These are phyloP conservation scores for Cudoniella acicularis DNA, from an alignment of 495 filamentous ascomycete species.

Conservation along the genomic window DNA sequence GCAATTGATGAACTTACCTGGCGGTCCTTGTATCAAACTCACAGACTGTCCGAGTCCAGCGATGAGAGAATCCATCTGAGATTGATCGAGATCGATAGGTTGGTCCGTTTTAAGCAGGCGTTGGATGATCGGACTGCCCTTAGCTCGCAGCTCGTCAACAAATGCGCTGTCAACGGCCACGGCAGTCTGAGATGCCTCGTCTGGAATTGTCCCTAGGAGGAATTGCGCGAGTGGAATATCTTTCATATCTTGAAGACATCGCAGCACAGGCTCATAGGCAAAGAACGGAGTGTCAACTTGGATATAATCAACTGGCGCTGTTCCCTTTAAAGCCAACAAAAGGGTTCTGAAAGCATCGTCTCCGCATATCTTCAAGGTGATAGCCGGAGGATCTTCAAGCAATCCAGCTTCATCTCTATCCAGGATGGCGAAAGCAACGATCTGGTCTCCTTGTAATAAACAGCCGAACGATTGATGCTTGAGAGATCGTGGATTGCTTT, in stretches of 20 bases:
- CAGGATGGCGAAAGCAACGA: slow-evolving; percentile 60
- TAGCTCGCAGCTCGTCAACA: no score
- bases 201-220: slow-evolving; percentile 22
- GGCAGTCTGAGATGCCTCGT: no score
- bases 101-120: no score
- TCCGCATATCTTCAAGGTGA: no score
- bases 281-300: slow-evolving; percentile 65
- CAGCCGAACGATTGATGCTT: slow-evolving; percentile 61
- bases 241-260: slow-evolving; percentile 51
- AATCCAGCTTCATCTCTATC: slow-evolving; percentile 55
- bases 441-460: slow-evolving; percentile 44
- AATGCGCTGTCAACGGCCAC: no score
- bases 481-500: slow-evolving; percentile 45
- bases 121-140: no score
- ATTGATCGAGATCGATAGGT: slow-evolving; percentile 43
- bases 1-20: slow-evolving; percentile 55
- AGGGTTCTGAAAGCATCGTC: no score
- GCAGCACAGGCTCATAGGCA: slow-evolving; percentile 67
- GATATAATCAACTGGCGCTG: slow-evolving; percentile 42
- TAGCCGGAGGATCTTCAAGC: slow-evolving; percentile 29
- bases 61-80: slow-evolving; percentile 58
- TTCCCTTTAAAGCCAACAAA: no score
- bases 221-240: slow-evolving; percentile 52
- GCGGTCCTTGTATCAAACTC: slow-evolving; percentile 71
- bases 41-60: slow-evolving; percentile 52